These are phyloP conservation scores for Nannochloris sp. DNA, from an alignment of 139 green algal species.

Conservation along the genomic window DNA sequence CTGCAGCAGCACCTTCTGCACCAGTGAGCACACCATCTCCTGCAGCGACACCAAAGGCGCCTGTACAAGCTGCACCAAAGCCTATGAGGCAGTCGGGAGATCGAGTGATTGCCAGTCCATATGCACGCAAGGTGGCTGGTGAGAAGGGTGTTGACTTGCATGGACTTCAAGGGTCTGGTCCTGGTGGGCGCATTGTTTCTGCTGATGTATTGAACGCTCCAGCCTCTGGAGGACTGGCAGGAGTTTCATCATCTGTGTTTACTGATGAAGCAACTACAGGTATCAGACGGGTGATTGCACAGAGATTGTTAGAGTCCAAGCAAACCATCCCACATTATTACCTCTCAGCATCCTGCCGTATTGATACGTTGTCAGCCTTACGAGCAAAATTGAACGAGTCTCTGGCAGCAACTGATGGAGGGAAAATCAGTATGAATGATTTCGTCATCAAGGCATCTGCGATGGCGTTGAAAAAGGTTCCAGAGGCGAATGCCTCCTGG, in stretches of 20 bases:
- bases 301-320: slow-evolving; percentile 87
- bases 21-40: neutral
- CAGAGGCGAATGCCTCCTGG: slow-evolving; percentile 70
- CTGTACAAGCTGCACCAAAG: slow-evolving; percentile 1
- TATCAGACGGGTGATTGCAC: slow-evolving; percentile 77
- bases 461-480: slow-evolving; percentile 70
- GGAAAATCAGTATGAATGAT: slow-evolving; percentile 94
- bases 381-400: slow-evolving; percentile 52
- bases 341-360: slow-evolving; percentile 62
- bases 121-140: slow-evolving; percentile 63
- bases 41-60: slow-evolving; percentile 6
- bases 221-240: slow-evolving; percentile 13
- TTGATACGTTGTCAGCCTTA: slow-evolving; percentile 17
- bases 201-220: slow-evolving; percentile 55
- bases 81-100: slow-evolving; percentile 23
- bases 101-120: slow-evolving; percentile 61
- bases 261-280: slow-evolving; percentile 68
- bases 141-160: slow-evolving; percentile 58
- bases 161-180: slow-evolving; percentile 47
- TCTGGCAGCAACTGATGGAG: slow-evolving; percentile 28
- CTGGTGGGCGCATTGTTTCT: slow-evolving; percentile 66
- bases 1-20: slow-evolving; percentile 30
- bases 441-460: slow-evolving; percentile 92
- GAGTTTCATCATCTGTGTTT: slow-evolving; percentile 15
- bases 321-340: slow-evolving; percentile 97